Evolutionary conservation across 106 monocot genomes (phyloP).

Genomic region (Dioscorea zingiberensis): DNA sequence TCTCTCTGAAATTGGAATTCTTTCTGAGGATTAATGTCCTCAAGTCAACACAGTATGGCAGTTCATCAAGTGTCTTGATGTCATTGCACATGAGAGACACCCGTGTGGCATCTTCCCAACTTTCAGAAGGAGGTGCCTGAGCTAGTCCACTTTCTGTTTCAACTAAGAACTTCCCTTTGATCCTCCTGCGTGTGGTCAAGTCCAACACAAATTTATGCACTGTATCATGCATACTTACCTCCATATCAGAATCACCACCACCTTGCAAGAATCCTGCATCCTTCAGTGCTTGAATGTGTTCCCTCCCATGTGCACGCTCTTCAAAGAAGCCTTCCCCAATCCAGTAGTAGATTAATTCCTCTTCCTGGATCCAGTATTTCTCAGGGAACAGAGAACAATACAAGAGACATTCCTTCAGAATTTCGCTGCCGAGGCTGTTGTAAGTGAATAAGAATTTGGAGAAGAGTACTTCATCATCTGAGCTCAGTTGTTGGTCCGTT

Average conservation of each 20-base stretch:
- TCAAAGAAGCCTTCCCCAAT: slow-evolving; percentile 41
- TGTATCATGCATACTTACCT: background rate
- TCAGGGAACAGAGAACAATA: slow-evolving; percentile 38
- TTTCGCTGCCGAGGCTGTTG: slow-evolving; percentile 17
- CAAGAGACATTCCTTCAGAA: slow-evolving; percentile 19
- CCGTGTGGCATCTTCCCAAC: too few species aligned
- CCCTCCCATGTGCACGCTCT: too few species aligned
- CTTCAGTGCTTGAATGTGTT: too few species aligned
- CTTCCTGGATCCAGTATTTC: slow-evolving; percentile 10
- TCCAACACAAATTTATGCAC: background rate
- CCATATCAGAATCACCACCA: background rate
- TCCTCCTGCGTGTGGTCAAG: too few species aligned
- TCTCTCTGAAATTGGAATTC: background rate
- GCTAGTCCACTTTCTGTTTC: too few species aligned
- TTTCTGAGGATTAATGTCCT: background rate
- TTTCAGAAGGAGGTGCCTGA: too few species aligned
- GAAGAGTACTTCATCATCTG: too few species aligned
- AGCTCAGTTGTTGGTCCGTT: too few species aligned
- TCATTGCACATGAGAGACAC: too few species aligned
- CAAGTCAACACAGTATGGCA: background rate
- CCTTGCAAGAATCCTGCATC: too few species aligned
- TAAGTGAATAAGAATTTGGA: slow-evolving; percentile 28
- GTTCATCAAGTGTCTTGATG: too few species aligned
- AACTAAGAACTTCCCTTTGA: too few species aligned
- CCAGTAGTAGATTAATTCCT: slow-evolving; percentile 22